Evolutionary conservation across 176 grass and related monocot species (phyloP).

Genomic region (Ensete ventricosum): DNA sequence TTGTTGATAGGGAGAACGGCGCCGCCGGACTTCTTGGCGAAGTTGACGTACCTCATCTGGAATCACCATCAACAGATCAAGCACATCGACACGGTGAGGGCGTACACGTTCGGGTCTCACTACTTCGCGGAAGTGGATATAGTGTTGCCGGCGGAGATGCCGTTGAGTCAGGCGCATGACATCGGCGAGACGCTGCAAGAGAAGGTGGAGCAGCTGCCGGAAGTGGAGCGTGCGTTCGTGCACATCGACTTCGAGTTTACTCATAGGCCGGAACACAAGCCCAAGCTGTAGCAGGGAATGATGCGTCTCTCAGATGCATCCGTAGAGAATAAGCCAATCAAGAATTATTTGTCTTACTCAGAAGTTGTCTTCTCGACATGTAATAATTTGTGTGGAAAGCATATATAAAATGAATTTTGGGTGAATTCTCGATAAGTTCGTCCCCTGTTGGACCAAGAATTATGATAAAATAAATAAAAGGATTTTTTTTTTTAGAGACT

Average conservation of each 20-base stretch:
- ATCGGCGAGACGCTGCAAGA: constrained; percentile 13
- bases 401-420: too few species aligned
- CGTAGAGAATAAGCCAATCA: too few species aligned
- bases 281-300: neutral
- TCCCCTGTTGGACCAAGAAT: too few species aligned
- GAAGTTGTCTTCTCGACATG: too few species aligned
- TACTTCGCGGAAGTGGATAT: constrained; percentile 20
- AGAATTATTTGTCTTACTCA: too few species aligned
- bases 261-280: constrained; percentile 11
- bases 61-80: constrained; percentile 13
- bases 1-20: constrained; percentile 10
- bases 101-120: constrained; percentile 12
- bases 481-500: too few species aligned
- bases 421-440: too few species aligned
- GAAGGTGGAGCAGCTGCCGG: constrained; percentile 15
- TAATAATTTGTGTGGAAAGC: too few species aligned
- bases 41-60: constrained; percentile 14
- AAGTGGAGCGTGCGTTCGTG: constrained; percentile 10
- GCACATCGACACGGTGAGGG: constrained; percentile 17
- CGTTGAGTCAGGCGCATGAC: constrained; percentile 12
- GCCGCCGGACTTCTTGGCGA: constrained; percentile 10
- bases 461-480: too few species aligned
- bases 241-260: constrained; percentile 17
- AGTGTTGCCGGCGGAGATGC: constrained; percentile 7
- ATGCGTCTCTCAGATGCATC: too few species aligned